Percentiles rank a stretch among this genome's conserved stretches.
phyloP scores from a whole-genome alignment of 164 flowering plant species.

The Umbilicus rupestris region DNA sequence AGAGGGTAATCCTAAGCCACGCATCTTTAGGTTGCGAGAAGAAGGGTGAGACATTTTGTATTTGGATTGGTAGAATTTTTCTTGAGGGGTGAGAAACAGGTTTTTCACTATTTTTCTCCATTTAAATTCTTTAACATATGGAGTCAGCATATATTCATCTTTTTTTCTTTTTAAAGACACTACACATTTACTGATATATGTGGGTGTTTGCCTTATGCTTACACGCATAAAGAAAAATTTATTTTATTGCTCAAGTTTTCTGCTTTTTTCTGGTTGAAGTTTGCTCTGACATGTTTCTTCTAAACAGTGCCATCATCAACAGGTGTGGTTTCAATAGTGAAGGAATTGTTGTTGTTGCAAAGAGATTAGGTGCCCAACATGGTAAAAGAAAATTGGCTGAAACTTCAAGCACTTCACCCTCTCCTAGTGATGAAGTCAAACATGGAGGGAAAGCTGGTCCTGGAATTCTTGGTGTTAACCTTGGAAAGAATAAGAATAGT shows the following conservation, averaged over 20 bases:
- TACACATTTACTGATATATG: no score
- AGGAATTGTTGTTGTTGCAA: slow-evolving; percentile 90
- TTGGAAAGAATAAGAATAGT: slow-evolving; percentile 94
- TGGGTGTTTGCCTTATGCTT: no score
- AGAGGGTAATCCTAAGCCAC: slow-evolving; percentile 96
- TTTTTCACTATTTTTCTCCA: neutral
- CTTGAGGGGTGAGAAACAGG: neutral
- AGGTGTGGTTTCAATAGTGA: slow-evolving; percentile 95
- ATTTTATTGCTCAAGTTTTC: neutral
- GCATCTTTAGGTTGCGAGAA: slow-evolving; percentile 68
- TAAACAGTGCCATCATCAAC: slow-evolving; percentile 77
- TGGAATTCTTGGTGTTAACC: slow-evolving; percentile 94
- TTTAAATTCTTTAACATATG: neutral
- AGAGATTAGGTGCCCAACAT: slow-evolving; percentile 92
- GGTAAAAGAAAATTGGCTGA: slow-evolving; percentile 89
- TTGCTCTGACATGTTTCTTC: neutral
- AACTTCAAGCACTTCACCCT: slow-evolving; percentile 51
- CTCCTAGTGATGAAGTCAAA: slow-evolving; percentile 43
- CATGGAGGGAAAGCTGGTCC: slow-evolving; percentile 98
- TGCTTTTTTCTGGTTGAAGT: neutral
- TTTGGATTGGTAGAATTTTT: slow-evolving; percentile 2
- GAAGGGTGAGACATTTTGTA: slow-evolving; percentile 63
- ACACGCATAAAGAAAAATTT: no score
- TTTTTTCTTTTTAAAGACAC: neutral
- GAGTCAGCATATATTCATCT: neutral